These are phyloP conservation scores for Myxozyma geophila DNA, from an alignment of 805 yeast species.

Conservation along the genomic window DNA sequence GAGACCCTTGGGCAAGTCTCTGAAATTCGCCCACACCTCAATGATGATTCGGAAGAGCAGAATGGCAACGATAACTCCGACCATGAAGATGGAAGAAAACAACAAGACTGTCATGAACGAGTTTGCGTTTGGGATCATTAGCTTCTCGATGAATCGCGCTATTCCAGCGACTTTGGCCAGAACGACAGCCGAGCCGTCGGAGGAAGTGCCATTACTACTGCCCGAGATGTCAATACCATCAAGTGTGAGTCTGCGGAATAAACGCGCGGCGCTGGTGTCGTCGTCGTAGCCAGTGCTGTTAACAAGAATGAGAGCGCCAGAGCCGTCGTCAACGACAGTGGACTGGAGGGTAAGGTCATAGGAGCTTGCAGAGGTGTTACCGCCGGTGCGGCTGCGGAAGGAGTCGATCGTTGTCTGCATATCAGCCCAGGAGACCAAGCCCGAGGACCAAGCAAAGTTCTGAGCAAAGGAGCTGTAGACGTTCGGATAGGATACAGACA, in stretches of 20 bases:
- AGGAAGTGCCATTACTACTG: constrained; percentile 5
- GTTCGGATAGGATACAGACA: constrained; percentile 43
- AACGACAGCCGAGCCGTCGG: constrained; percentile 19
- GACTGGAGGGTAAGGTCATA: constrained; percentile 26
- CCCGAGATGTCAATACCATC: constrained; percentile 25
- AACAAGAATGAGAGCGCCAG: constrained; percentile 25
- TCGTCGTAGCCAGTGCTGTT: constrained; percentile 4
- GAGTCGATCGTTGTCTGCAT: constrained; percentile 43
- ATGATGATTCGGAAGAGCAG: constrained; percentile 40
- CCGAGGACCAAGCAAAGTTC: constrained; percentile 45
- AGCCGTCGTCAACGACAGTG: constrained; percentile 25
- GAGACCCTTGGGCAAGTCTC: constrained; percentile 22
- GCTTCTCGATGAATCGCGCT: constrained; percentile 42
- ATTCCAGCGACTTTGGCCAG: constrained; percentile 42
- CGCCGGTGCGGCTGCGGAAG: constrained; percentile 42
- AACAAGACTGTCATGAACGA: constrained; percentile 44
- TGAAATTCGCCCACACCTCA: constrained; percentile 34
- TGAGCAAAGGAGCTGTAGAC: constrained; percentile 43
- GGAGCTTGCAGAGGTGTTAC: constrained; percentile 40
- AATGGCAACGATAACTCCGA: constrained; percentile 36
- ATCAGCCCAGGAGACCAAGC: constrained; percentile 42
- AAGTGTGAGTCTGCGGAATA: constrained; percentile 16
- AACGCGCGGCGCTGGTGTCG: constrained; percentile 16
- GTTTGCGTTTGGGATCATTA: constrained; percentile 43
- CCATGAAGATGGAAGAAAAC: constrained; percentile 44